phyloP scores from a whole-genome alignment of 139 green algal genomes.

The Coelastrella sp. region DNA sequence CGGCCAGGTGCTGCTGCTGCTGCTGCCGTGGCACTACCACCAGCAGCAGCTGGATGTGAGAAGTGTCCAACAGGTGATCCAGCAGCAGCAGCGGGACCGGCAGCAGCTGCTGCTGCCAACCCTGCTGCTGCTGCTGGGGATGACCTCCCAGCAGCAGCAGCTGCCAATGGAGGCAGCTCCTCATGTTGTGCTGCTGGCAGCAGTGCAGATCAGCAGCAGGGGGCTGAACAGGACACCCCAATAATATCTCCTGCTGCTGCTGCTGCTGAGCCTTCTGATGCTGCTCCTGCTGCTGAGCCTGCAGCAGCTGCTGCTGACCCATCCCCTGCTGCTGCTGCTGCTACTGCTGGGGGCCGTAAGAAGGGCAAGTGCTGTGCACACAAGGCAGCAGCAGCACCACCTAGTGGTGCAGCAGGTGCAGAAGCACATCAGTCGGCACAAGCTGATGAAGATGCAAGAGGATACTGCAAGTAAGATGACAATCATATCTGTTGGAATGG shows the following conservation, averaged over 20 bases:
- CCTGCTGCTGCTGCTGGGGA: not conserved
- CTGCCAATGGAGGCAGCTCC: not conserved
- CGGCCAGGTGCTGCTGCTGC: not conserved
- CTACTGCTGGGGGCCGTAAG: not conserved
- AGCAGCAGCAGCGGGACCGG: slow-evolving; percentile 7
- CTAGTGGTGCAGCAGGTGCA: not conserved
- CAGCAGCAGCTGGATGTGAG: not conserved
- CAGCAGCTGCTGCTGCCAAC: not conserved
- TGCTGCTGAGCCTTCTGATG: not conserved
- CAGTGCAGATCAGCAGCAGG: not conserved
- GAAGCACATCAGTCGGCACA: not conserved
- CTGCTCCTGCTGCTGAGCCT: not conserved
- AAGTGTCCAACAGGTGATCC: slow-evolving; percentile 4
- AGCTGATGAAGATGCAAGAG: slow-evolving; percentile 2
- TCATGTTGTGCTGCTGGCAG: not conserved
- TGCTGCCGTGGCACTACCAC: not conserved
- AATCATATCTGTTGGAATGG: not conserved
- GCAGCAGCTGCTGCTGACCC: not conserved
- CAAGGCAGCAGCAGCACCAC: not conserved
- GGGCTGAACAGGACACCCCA: not conserved
- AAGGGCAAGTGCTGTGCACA: not conserved
- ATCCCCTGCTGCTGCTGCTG: not conserved
- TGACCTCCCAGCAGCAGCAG: no score
- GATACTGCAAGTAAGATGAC: slow-evolving; percentile 27
- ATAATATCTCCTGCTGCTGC: no score